These are phyloP conservation scores for Periconia digitata DNA, from an alignment of 2,329 filamentous ascomycete genomes.

Conservation along the genomic window DNA sequence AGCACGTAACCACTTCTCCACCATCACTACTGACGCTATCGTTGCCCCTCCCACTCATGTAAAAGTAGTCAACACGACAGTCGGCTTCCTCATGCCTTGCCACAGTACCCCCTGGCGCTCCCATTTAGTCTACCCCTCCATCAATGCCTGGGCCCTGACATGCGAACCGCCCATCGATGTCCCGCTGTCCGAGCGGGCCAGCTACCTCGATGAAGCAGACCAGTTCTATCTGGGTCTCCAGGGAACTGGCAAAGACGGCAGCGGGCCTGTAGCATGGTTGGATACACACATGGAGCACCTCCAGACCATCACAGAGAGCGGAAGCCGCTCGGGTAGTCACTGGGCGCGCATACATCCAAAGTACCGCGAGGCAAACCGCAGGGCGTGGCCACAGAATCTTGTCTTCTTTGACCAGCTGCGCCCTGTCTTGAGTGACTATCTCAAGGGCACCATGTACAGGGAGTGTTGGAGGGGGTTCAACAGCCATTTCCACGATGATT, in stretches of 20 bases:
- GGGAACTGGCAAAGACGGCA: slow-evolving; percentile 41
- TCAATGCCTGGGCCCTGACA: slow-evolving; percentile 80
- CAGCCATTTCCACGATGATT: slow-evolving; percentile 64
- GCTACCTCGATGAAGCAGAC: slow-evolving; percentile 87
- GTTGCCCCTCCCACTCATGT: neutral
- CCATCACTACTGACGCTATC: slow-evolving; percentile 65
- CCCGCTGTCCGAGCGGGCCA: slow-evolving; percentile 59
- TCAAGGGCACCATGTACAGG: slow-evolving; percentile 52
- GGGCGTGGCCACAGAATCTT: slow-evolving; percentile 49
- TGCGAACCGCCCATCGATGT: slow-evolving; percentile 86
- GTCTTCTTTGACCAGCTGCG: slow-evolving; percentile 63
- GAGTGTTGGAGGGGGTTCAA: slow-evolving; percentile 65
- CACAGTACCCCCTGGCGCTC: slow-evolving; percentile 95
- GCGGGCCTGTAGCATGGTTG: slow-evolving; percentile 48
- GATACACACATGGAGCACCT: slow-evolving; percentile 43
- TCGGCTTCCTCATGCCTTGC: slow-evolving; percentile 90
- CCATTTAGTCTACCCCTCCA: slow-evolving; percentile 73
- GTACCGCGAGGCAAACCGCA: slow-evolving; percentile 17
- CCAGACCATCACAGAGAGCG: slow-evolving; percentile 20
- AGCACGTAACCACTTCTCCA: slow-evolving; percentile 33
- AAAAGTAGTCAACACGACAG: slow-evolving; percentile 45
- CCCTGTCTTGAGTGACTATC: slow-evolving; percentile 46
- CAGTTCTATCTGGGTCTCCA: slow-evolving; percentile 68
- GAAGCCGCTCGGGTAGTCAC: slow-evolving; percentile 24
- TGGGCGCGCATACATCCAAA: slow-evolving; percentile 25